These are phyloP conservation scores for Zygosaccharomyces lentus DNA, from an alignment of 805 yeast species.

Conservation along the genomic window DNA sequence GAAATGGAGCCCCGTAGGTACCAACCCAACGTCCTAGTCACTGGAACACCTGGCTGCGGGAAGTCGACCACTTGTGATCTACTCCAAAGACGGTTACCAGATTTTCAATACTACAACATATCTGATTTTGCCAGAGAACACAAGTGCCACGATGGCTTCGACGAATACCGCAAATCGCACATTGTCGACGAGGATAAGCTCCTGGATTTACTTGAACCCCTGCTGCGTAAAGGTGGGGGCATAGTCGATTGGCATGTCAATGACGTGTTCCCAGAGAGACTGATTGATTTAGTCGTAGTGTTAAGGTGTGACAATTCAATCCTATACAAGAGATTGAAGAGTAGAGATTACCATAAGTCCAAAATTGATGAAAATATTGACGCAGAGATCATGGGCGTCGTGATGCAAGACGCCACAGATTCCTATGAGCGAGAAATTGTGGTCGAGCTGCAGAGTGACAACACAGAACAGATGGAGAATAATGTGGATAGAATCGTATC, in stretches of 20 bases:
- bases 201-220: slow-evolving; percentile 73
- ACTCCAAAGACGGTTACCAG: slow-evolving; percentile 34
- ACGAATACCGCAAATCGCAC: slow-evolving; percentile 75
- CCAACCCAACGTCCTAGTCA: slow-evolving; percentile 74
- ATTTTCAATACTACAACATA: slow-evolving; percentile 51
- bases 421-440: slow-evolving; percentile 76
- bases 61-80: slow-evolving; percentile 34
- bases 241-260: slow-evolving; percentile 97
- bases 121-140: slow-evolving; percentile 79
- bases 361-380: slow-evolving; percentile 90
- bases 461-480: slow-evolving; percentile 71
- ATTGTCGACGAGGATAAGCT: slow-evolving; percentile 92
- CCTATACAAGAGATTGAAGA: slow-evolving; percentile 69
- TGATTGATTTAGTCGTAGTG: slow-evolving; percentile 89
- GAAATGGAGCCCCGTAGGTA: slow-evolving; percentile 24
- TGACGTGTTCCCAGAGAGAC: slow-evolving; percentile 88
- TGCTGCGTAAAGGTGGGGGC: slow-evolving; percentile 79
- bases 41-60: slow-evolving; percentile 82
- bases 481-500: slow-evolving; percentile 69
- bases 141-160: slow-evolving; percentile 76
- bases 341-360: slow-evolving; percentile 71
- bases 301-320: slow-evolving; percentile 69
- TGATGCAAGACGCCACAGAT: slow-evolving; percentile 81
- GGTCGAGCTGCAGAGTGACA: slow-evolving; percentile 70
- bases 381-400: slow-evolving; percentile 94